Conservation (phyloP, 2,329 filamentous ascomycete genomes). For the Neonectria sp. region DNA sequence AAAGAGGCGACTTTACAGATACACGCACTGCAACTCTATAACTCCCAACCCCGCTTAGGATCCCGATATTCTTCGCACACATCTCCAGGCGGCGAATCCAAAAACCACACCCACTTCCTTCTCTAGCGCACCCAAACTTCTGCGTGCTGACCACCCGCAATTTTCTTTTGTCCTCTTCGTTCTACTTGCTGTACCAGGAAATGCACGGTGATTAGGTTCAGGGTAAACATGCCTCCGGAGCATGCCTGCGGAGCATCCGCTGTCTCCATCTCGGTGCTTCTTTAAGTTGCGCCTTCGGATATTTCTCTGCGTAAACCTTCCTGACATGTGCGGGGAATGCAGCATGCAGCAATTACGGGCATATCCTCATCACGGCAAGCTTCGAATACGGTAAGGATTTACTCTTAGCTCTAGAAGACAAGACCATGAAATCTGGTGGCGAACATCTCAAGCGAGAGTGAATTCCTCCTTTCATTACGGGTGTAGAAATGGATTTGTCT, state of each 20-base stretch:
- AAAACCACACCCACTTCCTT: neutral
- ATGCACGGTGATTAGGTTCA: neutral
- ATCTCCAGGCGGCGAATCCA: conserved; percentile 1
- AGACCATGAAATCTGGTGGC: neutral
- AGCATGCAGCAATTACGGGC: neutral
- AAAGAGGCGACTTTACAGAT: neutral
- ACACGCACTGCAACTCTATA: no score
- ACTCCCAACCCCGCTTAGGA: no score
- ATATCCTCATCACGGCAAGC: neutral
- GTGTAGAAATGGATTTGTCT: neutral
- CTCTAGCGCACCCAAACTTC: neutral
- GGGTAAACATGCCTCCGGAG: neutral
- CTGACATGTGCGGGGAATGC: neutral
- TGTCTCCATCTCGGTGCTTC: neutral
- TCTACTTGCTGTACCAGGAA: neutral
- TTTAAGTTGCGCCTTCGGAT: neutral
- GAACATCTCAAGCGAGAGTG: neutral
- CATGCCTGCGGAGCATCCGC: neutral
- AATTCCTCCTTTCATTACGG: neutral
- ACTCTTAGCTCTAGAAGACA: neutral
- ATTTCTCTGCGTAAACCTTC: neutral
- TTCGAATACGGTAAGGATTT: neutral
- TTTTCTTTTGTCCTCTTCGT: neutral
- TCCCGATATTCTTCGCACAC: conserved; percentile 2
- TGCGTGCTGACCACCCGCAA: neutral